Base-by-base conservation (phyloP, 1,284 basidiomycete species). In the Marasmius tenuissimus region DNA sequence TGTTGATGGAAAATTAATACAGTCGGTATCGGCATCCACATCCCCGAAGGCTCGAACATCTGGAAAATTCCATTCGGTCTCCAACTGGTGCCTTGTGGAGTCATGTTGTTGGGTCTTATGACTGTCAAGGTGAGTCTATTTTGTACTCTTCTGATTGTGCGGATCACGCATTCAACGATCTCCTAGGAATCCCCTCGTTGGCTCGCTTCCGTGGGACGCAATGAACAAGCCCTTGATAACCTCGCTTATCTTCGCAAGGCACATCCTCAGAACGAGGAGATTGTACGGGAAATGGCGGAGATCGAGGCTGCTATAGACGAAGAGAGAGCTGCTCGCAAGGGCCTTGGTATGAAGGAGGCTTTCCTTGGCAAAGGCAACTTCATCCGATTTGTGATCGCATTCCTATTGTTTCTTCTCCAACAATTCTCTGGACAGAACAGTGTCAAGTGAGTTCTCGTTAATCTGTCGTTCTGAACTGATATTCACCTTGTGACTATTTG, bases 21-120 rank as follows among this genome's bases (percentile, higher is more conserved):
- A 90, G 89, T 82, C 58, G 90, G 88, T 11, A 80, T 91, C 54
- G 79, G 83, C 27, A 67, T 85, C 47, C 84, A 90, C 68, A 77
- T 86, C 63, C 62, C 70, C 1, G 69, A 73, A 1, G 81, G 82
- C 10, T 71, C 80, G 0, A 76, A 76, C 16, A 76, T 92, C 8
- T 93, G 91, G 91, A 79, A 85, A 54, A 83, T 93, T 58, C 89
- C 90, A 0, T 91, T 92, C 68, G 90, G 86, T 33, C 76, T 92
- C 67, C 91, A 92, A 68, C 79, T 93, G 34, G 85, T 93, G 5
- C 92, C 91, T 4, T 88, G 87, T 3, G 91, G 91, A 7, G 81
- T 94, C 69, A 90, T 94, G 89, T 77, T 80, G 14, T 54, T 91
- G 22, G 89, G 91, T 18, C 79, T 94, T 12, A 73, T 93, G 16